Evolutionary conservation across 2,329 filamentous ascomycete genomes (phyloP), one percentile per base, ranked within the genome.

Genomic region (Cladophialophora bantiana): DNA sequence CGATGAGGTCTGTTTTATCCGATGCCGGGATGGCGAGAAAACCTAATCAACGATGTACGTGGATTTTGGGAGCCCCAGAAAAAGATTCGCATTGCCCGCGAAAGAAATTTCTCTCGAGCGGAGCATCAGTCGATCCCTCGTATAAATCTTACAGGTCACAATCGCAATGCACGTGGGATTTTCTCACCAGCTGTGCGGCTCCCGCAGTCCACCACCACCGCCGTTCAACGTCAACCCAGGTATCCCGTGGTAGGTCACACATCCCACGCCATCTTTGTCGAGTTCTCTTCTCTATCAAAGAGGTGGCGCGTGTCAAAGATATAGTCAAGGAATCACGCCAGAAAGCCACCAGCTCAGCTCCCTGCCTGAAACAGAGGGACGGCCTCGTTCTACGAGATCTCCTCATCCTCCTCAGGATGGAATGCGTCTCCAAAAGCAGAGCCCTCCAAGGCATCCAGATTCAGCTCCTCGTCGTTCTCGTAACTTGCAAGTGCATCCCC

Each of bases 351-450:
- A 5, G 18, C 10, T 42, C 15, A 5, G 18, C 10, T 42, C 15
- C 42, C 42, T 26, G 13, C 34, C 45, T 26, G 35, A 55, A 34
- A 55, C 26, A 34, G 26, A 50, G 45, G 45, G 18, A 38, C 34
- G 7, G n/a, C 32, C 63, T 61, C 42, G 52, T 35, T n/a, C 59
- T 68, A 72, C 34, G 67, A 69, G 48, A 71, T 70, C 12, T 71
- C 69, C 36, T 81, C 78, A 65, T 80, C 79, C 68, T 85, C 82
- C 55, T 83, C 83, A 15, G 82, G 82, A 70, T 93, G 90, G 78
- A 94, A 92, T 0, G 92, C 92, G 73, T 95, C 91, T 2, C 91
- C 92, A 80, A 95, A 95, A 1, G 91, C 92, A 40, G 89, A 92
- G 74, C 93, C 90, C 55, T 92, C 90, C 82, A 93, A 85, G 69